phyloP scores from a whole-genome alignment of 371 early-diverging fungal species.

The Mucor piriformis region DNA sequence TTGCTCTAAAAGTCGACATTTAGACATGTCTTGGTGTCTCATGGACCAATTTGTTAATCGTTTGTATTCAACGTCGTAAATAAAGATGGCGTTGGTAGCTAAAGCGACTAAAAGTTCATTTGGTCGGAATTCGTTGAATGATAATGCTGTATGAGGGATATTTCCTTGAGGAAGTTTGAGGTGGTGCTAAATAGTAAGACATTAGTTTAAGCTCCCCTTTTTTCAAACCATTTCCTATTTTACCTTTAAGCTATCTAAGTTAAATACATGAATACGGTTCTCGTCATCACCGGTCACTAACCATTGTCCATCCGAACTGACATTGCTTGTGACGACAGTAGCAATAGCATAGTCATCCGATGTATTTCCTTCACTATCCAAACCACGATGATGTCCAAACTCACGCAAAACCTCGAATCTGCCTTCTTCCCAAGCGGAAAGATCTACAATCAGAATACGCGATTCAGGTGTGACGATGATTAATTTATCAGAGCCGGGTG shows the following conservation, averaged over 20 bases:
- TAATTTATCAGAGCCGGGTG: slow-evolving; percentile 69
- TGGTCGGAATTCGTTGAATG: slow-evolving; percentile 71
- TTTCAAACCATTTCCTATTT: too few species aligned
- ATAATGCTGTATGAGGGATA: slow-evolving; percentile 71
- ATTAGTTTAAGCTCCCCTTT: too few species aligned
- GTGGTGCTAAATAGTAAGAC: too few species aligned
- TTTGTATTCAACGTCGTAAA: slow-evolving; percentile 75
- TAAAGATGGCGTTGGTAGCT: slow-evolving; percentile 72
- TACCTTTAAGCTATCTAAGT: slow-evolving; percentile 76
- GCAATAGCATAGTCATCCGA: slow-evolving; percentile 49
- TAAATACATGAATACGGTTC: slow-evolving; percentile 77
- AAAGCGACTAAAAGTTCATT: slow-evolving; percentile 65
- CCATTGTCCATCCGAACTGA: slow-evolving; percentile 82
- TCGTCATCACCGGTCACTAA: slow-evolving; percentile 79
- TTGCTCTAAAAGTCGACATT: slow-evolving; percentile 51
- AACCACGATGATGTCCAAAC: slow-evolving; percentile 65
- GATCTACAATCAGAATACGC: slow-evolving; percentile 63
- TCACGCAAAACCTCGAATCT: slow-evolving; percentile 58
- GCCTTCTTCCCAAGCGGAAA: slow-evolving; percentile 58
- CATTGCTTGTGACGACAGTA: slow-evolving; percentile 68
- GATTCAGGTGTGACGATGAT: slow-evolving; percentile 70
- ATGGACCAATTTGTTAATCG: slow-evolving; percentile 82
- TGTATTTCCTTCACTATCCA: slow-evolving; percentile 54
- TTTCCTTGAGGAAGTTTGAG: slow-evolving; percentile 70
- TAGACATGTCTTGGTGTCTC: slow-evolving; percentile 59